Conservation (phyloP, 2,329 filamentous ascomycete genomes). For the Fusarium dlaminii region DNA sequence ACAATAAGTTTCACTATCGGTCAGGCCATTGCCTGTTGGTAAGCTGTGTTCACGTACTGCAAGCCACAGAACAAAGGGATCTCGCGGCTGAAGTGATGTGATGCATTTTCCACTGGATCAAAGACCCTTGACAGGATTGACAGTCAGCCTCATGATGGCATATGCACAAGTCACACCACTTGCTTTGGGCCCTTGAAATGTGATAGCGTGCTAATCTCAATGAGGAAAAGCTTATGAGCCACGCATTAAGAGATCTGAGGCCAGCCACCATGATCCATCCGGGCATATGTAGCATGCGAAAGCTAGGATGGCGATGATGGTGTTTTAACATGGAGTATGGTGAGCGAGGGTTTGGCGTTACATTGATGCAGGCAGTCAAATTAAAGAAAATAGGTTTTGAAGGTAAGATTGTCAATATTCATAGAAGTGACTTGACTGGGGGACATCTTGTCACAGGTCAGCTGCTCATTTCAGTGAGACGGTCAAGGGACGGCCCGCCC, state of each 20-base stretch:
- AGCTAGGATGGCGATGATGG: constrained; percentile 1
- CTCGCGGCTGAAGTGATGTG: not conserved
- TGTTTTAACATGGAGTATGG: constrained; percentile 15
- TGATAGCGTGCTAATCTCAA: constrained; percentile 34
- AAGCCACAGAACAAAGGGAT: not conserved
- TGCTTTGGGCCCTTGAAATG: constrained; percentile 25
- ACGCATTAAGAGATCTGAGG: constrained; percentile 39
- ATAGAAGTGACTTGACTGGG: not conserved
- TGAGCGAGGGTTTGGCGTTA: constrained; percentile 18
- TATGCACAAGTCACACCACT: constrained; percentile 42
- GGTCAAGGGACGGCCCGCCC: constrained; percentile 42
- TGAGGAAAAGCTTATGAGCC: constrained; percentile 35
- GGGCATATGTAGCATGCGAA: constrained; percentile 9
- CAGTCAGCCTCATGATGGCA: constrained; percentile 38
- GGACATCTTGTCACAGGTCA: constrained; percentile 22
- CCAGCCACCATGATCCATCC: constrained; percentile 30
- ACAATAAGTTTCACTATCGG: not conserved
- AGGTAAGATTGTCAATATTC: not conserved
- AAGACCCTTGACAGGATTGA: constrained; percentile 21
- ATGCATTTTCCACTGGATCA: constrained; percentile 8
- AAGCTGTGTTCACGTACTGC: not conserved
- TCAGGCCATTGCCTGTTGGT: not conserved
- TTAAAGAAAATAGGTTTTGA: not conserved
- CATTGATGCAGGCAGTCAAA: constrained; percentile 21
- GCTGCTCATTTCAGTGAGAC: constrained; percentile 31